Percentiles rank a stretch among this genome's conserved stretches.
phyloP scores from a whole-genome alignment of 805 yeast species.

The Tetrapisispora iriomotensis region DNA sequence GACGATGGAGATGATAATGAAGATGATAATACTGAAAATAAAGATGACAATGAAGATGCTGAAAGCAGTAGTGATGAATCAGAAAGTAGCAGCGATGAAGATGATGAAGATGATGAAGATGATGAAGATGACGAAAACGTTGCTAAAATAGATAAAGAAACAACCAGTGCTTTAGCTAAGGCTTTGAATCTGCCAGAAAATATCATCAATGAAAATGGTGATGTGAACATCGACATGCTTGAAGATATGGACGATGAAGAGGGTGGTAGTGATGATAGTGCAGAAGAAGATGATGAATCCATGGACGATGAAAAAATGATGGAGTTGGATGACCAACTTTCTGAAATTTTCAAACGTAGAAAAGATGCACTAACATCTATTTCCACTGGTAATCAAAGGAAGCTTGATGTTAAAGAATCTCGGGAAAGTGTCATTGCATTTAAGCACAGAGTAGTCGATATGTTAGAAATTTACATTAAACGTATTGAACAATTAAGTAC shows the following conservation, averaged over 20 bases:
- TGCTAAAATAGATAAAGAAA: constrained; percentile 40
- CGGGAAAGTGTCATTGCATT: constrained; percentile 68
- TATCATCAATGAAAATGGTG: constrained; percentile 34
- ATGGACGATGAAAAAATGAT: constrained; percentile 97
- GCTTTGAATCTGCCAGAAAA: constrained; percentile 58
- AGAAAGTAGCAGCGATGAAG: constrained; percentile 11
- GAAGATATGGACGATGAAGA: constrained; percentile 34
- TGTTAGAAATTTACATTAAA: constrained; percentile 55
- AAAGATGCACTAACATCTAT: constrained; percentile 50
- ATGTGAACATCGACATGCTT: constrained; percentile 39
- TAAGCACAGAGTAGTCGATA: constrained; percentile 68
- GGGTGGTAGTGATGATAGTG: constrained; percentile 38
- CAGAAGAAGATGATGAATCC: constrained; percentile 59
- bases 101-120: constrained; percentile 26
- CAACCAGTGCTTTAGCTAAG: constrained; percentile 56
- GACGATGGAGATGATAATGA: constrained; percentile 34
- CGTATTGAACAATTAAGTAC: constrained; percentile 29
- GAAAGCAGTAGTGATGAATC: constrained; percentile 13
- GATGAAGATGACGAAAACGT: constrained; percentile 32
- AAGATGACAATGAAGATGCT: constrained; percentile 21
- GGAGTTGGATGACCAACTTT: constrained; percentile 78
- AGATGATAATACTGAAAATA: constrained; percentile 28
- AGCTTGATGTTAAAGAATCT: constrained; percentile 67
- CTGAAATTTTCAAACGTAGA: constrained; percentile 78
- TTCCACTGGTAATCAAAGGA: constrained; percentile 55